These are phyloP conservation scores for Teunomyces barrocoloradensis DNA, from an alignment of 805 yeast species.

Conservation along the genomic window DNA sequence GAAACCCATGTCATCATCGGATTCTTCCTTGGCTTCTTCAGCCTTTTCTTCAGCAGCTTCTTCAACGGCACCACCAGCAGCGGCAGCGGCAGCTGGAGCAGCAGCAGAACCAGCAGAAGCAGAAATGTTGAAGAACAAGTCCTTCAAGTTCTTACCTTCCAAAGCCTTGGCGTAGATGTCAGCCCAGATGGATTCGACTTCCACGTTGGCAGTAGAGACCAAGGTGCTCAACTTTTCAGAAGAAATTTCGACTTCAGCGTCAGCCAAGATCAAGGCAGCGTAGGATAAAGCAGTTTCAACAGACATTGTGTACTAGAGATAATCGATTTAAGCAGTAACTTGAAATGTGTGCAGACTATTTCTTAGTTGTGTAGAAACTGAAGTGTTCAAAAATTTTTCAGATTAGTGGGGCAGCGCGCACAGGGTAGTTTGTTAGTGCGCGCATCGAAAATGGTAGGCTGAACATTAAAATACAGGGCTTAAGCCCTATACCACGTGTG, in stretches of 20 bases:
- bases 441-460: not conserved
- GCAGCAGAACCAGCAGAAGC: slow-evolving; percentile 45
- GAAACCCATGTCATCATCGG: slow-evolving; percentile 44
- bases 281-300: slow-evolving; percentile 48
- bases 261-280: slow-evolving; percentile 52
- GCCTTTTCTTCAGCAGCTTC: slow-evolving; percentile 27
- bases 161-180: slow-evolving; percentile 48
- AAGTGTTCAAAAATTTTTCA: slow-evolving; percentile 2
- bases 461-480: not conserved
- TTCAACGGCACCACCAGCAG: slow-evolving; percentile 33
- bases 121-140: slow-evolving; percentile 48
- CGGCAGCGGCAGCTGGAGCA: slow-evolving; percentile 34
- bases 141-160: slow-evolving; percentile 47
- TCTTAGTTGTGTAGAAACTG: slow-evolving; percentile 31
- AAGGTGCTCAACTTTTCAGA: slow-evolving; percentile 44
- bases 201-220: slow-evolving; percentile 41
- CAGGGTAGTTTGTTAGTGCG: not conserved
- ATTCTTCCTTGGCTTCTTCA: slow-evolving; percentile 34
- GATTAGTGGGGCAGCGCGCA: not conserved
- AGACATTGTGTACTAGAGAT: slow-evolving; percentile 49
- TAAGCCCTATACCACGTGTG: not conserved
- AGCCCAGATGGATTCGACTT: slow-evolving; percentile 47
- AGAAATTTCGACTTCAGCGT: slow-evolving; percentile 45
- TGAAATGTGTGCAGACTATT: slow-evolving; percentile 42
- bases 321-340: slow-evolving; percentile 44